Percentiles rank a stretch among this genome's conserved stretches.
Evolutionary conservation across 139 green algal species (phyloP).

Genomic region (Tetradesmus obliquus): DNA sequence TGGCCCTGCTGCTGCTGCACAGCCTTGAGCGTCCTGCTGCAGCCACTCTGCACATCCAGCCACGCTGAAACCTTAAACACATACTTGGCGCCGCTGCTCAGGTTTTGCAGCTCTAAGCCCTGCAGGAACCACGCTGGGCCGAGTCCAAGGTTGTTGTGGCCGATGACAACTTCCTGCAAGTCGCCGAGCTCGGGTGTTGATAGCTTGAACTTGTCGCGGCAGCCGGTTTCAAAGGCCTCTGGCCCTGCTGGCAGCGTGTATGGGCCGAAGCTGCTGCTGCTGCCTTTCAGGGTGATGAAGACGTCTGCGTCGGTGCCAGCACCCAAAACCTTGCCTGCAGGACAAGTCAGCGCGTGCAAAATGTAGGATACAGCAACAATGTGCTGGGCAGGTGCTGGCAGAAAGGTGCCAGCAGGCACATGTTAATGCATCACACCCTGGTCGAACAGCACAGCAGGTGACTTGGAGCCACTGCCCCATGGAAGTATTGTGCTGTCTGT

Average conservation of each 20-base stretch:
- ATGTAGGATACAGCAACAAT: too few species aligned
- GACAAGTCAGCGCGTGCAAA: too few species aligned
- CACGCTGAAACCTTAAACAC: conserved; percentile 66
- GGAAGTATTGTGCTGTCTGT: too few species aligned
- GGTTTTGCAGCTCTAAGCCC: conserved; percentile 54
- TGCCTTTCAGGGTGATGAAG: conserved; percentile 53
- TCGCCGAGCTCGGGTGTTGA: conserved; percentile 60
- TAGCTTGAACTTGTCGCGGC: conserved; percentile 63
- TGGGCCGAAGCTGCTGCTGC: conserved; percentile 52
- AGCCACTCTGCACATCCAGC: conserved; percentile 64
- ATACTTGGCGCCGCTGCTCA: conserved; percentile 47
- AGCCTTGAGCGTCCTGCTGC: conserved; percentile 30
- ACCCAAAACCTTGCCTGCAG: conserved; percentile 44
- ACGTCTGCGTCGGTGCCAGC: conserved; percentile 75
- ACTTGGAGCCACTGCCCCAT: too few species aligned
- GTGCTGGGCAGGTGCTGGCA: too few species aligned
- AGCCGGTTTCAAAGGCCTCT: conserved; percentile 65
- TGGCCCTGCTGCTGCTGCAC: background rate
- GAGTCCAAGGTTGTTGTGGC: conserved; percentile 67
- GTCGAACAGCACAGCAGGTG: too few species aligned
- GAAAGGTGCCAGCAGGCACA: too few species aligned
- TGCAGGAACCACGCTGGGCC: conserved; percentile 66
- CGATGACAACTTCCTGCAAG: conserved; percentile 58
- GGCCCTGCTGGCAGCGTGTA: conserved; percentile 58
- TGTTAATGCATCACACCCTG: too few species aligned